These are phyloP conservation scores for Alternaria sp. DNA, from an alignment of 2,329 filamentous ascomycete genomes.

Conservation along the genomic window DNA sequence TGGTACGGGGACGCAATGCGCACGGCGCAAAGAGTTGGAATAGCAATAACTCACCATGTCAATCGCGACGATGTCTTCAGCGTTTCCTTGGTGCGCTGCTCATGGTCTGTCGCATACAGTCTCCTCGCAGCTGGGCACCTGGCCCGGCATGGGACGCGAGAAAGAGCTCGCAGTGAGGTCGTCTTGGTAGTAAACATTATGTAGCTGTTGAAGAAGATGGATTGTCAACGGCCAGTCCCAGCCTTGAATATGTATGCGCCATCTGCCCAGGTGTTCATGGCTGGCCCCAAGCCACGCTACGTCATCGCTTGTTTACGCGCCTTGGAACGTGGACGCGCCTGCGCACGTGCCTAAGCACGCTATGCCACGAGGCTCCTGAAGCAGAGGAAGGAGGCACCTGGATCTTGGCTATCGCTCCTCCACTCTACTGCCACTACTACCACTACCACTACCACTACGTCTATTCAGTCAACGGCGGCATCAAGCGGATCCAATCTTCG, in stretches of 20 bases:
- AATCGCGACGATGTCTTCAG: slow-evolving; percentile 24
- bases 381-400: background rate
- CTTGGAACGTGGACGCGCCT: slow-evolving; percentile 11
- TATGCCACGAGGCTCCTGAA: background rate
- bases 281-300: slow-evolving; percentile 13
- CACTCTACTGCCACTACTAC: background rate
- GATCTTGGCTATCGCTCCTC: background rate
- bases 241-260: slow-evolving; percentile 2
- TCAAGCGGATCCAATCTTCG: background rate
- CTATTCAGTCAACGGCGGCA: background rate
- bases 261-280: slow-evolving; percentile 5
- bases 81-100: slow-evolving; percentile 25
- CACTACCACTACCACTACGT: too few relatives aligned
- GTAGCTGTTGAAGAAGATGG: background rate
- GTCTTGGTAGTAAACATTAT: slow-evolving; percentile 10
- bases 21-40: background rate
- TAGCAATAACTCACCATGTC: slow-evolving; percentile 19
- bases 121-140: slow-evolving; percentile 16
- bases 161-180: slow-evolving; percentile 14
- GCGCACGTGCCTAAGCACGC: background rate
- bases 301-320: slow-evolving; percentile 20
- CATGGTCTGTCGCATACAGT: slow-evolving; percentile 25
- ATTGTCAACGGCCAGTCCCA: background rate
- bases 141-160: slow-evolving; percentile 9
- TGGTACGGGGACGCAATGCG: background rate